Percentiles rank a stretch among this genome's conserved stretches.
phyloP scores from a whole-genome alignment of 2,329 filamentous ascomycete species.

The Phyllosticta citrichinensis region DNA sequence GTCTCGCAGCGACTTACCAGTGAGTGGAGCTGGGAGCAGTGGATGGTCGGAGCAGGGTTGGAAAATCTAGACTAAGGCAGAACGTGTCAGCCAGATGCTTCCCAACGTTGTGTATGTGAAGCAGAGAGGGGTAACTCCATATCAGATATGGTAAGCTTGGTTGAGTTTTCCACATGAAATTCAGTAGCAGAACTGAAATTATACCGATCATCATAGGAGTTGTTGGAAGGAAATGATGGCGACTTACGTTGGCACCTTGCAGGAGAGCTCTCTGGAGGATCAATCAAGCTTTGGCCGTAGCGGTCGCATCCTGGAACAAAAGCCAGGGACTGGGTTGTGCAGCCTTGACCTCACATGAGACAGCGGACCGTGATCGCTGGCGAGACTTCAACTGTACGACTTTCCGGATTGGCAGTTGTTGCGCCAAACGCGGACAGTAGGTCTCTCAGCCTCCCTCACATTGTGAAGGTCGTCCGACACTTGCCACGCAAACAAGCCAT shows the following conservation, averaged over 20 bases:
- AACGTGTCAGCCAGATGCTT: constrained; percentile 9
- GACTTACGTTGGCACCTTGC: not conserved
- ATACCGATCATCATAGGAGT: constrained; percentile 36
- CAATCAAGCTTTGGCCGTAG: not conserved
- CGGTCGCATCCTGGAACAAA: not conserved
- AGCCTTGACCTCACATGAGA: not conserved
- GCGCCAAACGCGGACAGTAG: no score
- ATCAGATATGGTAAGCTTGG: constrained; percentile 48
- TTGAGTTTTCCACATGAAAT: constrained; percentile 48
- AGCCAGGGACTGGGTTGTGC: not conserved
- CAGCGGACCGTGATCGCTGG: not conserved
- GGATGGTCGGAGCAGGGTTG: not conserved
- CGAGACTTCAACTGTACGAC: not conserved
- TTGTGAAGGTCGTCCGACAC: not conserved
- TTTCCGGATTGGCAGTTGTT: not conserved
- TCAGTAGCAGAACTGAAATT: constrained; percentile 56
- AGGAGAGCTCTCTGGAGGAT: not conserved
- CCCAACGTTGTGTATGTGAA: not conserved
- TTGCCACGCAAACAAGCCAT: not conserved
- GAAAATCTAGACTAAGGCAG: not conserved
- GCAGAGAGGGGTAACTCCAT: not conserved
- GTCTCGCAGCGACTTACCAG: not conserved
- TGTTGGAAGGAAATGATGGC: not conserved
- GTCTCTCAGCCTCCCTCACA: not conserved
- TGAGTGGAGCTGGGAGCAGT: not conserved